Base-by-base conservation (phyloP, 495 filamentous ascomycete species). In the Aspergillus biplanus region DNA sequence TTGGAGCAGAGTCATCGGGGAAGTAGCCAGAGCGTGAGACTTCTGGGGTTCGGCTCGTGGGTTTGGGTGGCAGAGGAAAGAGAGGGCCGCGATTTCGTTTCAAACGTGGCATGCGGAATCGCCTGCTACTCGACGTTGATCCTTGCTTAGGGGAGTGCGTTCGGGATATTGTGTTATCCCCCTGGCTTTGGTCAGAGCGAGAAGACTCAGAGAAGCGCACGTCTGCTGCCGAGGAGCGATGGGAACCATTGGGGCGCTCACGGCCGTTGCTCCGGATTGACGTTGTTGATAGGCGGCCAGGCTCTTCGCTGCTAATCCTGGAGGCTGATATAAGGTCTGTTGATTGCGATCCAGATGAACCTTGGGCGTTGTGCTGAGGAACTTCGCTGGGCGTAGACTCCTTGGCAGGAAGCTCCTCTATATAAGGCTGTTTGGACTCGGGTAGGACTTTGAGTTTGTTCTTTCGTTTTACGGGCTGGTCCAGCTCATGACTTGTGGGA, bases 131-230 rank as follows among this genome's bases (percentile, higher is more conserved):
- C 34, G 85, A 85, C n/a, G 85, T 62, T 18, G 61, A 58, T 3
- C 67, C 69, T 5, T 75, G 75, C 33, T 66, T 68, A 1, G 74
- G 73, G 9, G 71, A 73, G 35, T 67, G 67, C 7, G 65, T 70
- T 11, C 68, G 70, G 33, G 63, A 87, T 6, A 85, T 80, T 47
- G 87, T 81, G 64, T 86, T 89, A 35, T 96, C 92, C n/a, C 83
- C 87, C 11, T 88, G 87, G 73, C 93, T 96, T 33, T 86, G 89
- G 71, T 97, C 93, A 18, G 94, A 97, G 56, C 92, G 87, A 27
- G 93, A 97, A 0, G 95, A 97, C 63, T 97, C 95, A 5, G 95
- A 97, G 31, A 92, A 81, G 46, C 95, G 83, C 56, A 86, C 84
- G 49, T 89, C 81, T 3, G 88, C 87, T 13, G 91, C 82, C 5